phyloP scores from a whole-genome alignment of 768 basidiomycete genomes.

The Pleurotus tuoliensis region DNA sequence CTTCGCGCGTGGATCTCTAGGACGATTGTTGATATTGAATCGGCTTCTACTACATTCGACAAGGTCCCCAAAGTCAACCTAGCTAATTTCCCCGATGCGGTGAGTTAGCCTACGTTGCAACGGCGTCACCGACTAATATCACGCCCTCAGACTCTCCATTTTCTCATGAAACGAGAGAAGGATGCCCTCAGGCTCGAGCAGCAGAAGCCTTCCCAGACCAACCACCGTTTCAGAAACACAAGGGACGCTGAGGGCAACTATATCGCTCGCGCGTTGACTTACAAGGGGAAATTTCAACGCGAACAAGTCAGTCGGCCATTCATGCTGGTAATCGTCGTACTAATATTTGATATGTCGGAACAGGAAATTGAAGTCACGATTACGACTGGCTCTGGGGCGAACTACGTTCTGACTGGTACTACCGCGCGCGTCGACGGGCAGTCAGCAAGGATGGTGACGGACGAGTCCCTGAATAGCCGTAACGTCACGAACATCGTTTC shows the following conservation, averaged over 20 bases:
- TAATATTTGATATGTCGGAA: not conserved
- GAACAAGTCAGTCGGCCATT: not conserved
- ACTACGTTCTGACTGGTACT: constrained; percentile 1
- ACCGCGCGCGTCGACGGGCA: constrained; percentile 3
- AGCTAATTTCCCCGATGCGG: constrained; percentile 26
- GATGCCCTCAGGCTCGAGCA: constrained; percentile 44
- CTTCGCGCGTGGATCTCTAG: constrained; percentile 49
- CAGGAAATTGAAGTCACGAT: constrained; percentile 4
- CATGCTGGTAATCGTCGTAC: no score
- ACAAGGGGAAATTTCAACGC: constrained; percentile 2
- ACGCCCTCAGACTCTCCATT: constrained; percentile 27
- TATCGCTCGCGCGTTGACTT: not conserved
- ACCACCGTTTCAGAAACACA: constrained; percentile 34
- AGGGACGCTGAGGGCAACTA: constrained; percentile 12
- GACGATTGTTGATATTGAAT: constrained; percentile 36
- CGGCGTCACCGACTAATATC: not conserved
- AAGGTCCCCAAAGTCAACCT: constrained; percentile 44
- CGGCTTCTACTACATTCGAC: constrained; percentile 38
- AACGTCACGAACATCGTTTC: constrained; percentile 38
- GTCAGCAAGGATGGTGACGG: constrained; percentile 14
- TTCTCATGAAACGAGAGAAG: constrained; percentile 41
- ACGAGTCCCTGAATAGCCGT: constrained; percentile 24
- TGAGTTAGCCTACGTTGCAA: constrained; percentile 20
- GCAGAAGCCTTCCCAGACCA: constrained; percentile 39
- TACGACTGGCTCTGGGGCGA: not conserved